Evolutionary conservation across 1,139 yeast genomes (phyloP).

Genomic region (Debaryomyces udenii): DNA sequence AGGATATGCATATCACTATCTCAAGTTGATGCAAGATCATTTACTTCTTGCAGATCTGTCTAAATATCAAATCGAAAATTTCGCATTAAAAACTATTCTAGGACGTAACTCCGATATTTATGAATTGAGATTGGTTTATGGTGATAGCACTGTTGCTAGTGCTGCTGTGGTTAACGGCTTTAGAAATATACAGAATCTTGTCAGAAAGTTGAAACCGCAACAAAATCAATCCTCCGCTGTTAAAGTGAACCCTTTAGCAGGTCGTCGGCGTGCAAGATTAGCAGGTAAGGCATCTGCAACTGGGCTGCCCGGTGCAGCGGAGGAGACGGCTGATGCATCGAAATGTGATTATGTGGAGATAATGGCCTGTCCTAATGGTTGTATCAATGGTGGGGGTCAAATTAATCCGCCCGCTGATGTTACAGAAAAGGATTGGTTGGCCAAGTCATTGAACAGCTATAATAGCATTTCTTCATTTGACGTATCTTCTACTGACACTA

Average conservation of each 20-base stretch:
- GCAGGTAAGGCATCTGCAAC: slow-evolving; percentile 27
- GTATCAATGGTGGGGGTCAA: slow-evolving; percentile 97
- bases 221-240: slow-evolving; percentile 17
- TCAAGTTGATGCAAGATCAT: slow-evolving; percentile 40
- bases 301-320: slow-evolving; percentile 29
- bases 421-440: slow-evolving; percentile 47
- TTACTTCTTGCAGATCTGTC: slow-evolving; percentile 25
- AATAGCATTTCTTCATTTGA: slow-evolving; percentile 27
- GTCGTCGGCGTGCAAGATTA: slow-evolving; percentile 43
- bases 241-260: slow-evolving; percentile 43
- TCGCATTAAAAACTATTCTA: slow-evolving; percentile 30
- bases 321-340: slow-evolving; percentile 58
- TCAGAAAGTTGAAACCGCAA: slow-evolving; percentile 69
- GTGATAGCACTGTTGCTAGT: slow-evolving; percentile 50
- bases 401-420: slow-evolving; percentile 51
- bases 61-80: slow-evolving; percentile 23
- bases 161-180: slow-evolving; percentile 89
- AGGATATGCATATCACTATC: slow-evolving; percentile 75
- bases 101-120: slow-evolving; percentile 81
- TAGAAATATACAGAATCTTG: slow-evolving; percentile 90
- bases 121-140: slow-evolving; percentile 59
- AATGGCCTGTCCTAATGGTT: slow-evolving; percentile 98
- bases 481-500: slow-evolving; percentile 17
- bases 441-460: slow-evolving; percentile 33
- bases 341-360: slow-evolving; percentile 85